Base-by-base conservation (phyloP, 1,284 basidiomycete genomes). In the Cutaneotrichosporon daszewskae region DNA sequence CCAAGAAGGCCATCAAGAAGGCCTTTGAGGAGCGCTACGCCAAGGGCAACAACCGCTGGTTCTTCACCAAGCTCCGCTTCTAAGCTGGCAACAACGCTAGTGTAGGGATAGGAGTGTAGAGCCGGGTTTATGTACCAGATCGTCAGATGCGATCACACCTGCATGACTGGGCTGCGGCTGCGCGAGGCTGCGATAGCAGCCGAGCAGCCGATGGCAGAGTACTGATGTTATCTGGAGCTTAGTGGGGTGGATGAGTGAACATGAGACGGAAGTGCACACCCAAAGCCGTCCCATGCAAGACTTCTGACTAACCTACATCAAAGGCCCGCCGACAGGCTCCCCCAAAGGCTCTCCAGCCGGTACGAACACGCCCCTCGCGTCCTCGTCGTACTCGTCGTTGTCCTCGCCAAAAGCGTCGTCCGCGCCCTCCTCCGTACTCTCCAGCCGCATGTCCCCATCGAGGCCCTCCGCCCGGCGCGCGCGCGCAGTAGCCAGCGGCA, bases 1-100 rank as follows among this genome's bases (percentile, higher is more conserved):
- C 89, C 48, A 95, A 94, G 79, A 96, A 96, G 81, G 83, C 77
- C 60, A 82, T 95, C 73, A 95, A 94, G 81, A 94, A 94, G 76
- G 72, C 87, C 69, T 75, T 96, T 50, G 91, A 95, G 81, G 89
- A 95, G 68, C 78, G 88, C 53, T 94, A 95, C 81, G 77, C 78
- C 46, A 75, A 77, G 49, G 90, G 91, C 51, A 89, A 90, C 80
- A 94, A 92, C 82, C 84, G 83, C 73, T 94, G 90, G 90, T 94
- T 62, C 60, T 62, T 62, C 60, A 51, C 58, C 58, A 62, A 62
- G 58, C 60, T 62, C 56, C 55, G 58, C 53, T 62, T 62, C 60
- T 62, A 62, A 58, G 47, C 47, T n/a, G 10, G 4, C 20, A 16
- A 37, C 23, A 14, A 18, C 14, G 31, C 14, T 27, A 16, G 5